phyloP scores from a whole-genome alignment of 352 stramenopile genomes.

The Aphanomyces astaci region DNA sequence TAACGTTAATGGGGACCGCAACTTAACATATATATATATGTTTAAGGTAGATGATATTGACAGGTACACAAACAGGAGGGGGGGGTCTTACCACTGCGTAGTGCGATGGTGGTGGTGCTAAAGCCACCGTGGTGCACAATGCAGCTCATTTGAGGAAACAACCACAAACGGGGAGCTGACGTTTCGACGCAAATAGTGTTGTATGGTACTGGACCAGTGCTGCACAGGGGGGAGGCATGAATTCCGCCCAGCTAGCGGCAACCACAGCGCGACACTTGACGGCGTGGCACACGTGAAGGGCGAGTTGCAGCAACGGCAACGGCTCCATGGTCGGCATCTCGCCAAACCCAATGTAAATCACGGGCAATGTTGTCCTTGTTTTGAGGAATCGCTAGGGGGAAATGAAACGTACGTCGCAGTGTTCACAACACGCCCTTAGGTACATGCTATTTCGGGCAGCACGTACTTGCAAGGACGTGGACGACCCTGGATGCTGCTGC shows the following conservation, averaged over 20 bases:
- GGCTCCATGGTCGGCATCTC: neutral
- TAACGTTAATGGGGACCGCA: too few species aligned
- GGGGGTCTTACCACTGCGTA: neutral
- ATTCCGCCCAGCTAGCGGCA: neutral
- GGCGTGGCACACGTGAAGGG: neutral
- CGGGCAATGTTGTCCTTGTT: neutral
- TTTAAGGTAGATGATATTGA: too few species aligned
- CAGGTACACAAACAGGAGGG: too few species aligned
- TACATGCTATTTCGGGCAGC: too few species aligned
- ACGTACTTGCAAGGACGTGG: neutral
- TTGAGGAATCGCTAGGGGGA: conserved; percentile 2
- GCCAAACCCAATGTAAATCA: conserved; percentile 17
- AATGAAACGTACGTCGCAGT: neutral
- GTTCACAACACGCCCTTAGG: too few species aligned
- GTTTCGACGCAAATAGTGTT: neutral
- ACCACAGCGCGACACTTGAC: neutral
- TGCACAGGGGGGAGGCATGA: neutral
- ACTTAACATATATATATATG: too few species aligned
- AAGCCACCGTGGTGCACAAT: conserved; percentile 4
- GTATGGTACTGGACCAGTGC: neutral
- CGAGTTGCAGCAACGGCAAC: neutral
- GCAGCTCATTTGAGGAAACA: conserved; percentile 6
- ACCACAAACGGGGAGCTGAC: neutral
- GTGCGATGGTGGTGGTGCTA: neutral
- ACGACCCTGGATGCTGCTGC: too few species aligned